These are phyloP conservation scores for Claviceps monticola DNA, from an alignment of 2,329 filamentous ascomycete species.

Conservation along the genomic window DNA sequence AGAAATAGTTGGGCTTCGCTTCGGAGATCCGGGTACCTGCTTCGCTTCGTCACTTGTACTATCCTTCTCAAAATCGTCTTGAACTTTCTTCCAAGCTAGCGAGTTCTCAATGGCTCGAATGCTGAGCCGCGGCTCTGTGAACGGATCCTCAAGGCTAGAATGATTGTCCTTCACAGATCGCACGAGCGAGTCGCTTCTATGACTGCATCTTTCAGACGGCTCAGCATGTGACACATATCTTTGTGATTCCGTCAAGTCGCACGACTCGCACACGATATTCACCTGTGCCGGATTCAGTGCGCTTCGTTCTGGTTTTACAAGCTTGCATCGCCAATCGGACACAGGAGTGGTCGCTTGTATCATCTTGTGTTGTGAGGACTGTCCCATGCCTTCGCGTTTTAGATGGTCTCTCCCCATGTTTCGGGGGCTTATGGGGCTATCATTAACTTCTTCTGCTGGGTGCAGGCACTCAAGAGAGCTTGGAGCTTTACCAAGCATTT, in stretches of 20 bases:
- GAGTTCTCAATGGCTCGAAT: conserved; percentile 16
- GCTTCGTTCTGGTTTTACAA: not conserved
- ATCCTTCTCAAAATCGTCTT: conserved; percentile 9
- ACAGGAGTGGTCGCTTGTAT: conserved; percentile 2
- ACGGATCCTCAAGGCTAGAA: conserved; percentile 1
- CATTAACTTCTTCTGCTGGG: not conserved
- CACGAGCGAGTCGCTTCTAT: not conserved
- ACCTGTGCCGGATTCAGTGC: not conserved
- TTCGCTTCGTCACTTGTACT: not conserved
- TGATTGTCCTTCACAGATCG: not conserved
- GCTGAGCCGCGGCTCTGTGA: conserved; percentile 11
- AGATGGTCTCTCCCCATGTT: not conserved
- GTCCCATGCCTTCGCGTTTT: not conserved
- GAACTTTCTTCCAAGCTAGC: conserved; percentile 11
- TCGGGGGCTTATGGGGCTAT: not conserved
- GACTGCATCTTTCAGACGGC: not conserved
- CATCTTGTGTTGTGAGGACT: not conserved
- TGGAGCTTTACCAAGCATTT: conserved; percentile 4
- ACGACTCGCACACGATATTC: conserved; percentile 5
- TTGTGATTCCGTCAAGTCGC: conserved; percentile 3
- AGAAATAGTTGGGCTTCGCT: not conserved
- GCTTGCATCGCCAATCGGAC: conserved; percentile 7
- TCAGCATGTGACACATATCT: not conserved
- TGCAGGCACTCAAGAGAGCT: not conserved
- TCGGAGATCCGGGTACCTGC: not conserved